Base-by-base conservation (phyloP, 2,329 filamentous ascomycete species). In the Rhynchosporium secalis region DNA sequence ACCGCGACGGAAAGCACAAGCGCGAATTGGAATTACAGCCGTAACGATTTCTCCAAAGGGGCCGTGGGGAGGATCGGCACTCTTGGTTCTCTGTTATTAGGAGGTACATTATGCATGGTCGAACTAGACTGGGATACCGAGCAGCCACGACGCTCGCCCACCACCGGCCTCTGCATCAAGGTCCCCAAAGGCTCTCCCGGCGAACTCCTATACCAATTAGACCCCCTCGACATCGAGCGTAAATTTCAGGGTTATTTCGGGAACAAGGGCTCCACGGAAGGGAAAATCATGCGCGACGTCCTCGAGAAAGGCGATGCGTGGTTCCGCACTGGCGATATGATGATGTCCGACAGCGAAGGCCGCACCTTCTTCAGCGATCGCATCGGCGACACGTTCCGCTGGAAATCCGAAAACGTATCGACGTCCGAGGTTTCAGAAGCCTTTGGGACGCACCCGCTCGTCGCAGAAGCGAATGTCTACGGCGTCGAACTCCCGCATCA, bases 381-480 rank as follows among this genome's bases (percentile, higher is more conserved):
- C 54, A 88, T 92, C 65, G 89, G 89, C 60, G 89, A 92, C 72
- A 91, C 89, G 0, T 92, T 88, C 77, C 84, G 89, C 55, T 92
- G 89, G 89, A 91, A 95, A 78, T 87, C 86, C 56, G 90, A 94
- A 75, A 94, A 94, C 70, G 89, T 94, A 0, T 91, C 89, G 3
- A 93, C 90, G 0, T 86, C 83, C 56, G 92, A 96, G 75, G 92
- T 96, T 20, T 84, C 88, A n/a, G 85, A 92, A 72, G 85, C 85
- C 0, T 76, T 96, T 0, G 88, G 90, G 13, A 76, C 79, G 0
- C 88, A 92, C 72, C 79, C 86, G 0, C 78, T 79, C 0, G 80
- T 96, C 13, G 78, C 82, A 38, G 92, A 96, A 77, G 89, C 90
- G 38, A 96, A 96, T 69, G 92, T 96, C 33, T 96, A 96, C 71